Base-by-base conservation (phyloP, 345 rosid genomes). In the Acer yangbiense region DNA sequence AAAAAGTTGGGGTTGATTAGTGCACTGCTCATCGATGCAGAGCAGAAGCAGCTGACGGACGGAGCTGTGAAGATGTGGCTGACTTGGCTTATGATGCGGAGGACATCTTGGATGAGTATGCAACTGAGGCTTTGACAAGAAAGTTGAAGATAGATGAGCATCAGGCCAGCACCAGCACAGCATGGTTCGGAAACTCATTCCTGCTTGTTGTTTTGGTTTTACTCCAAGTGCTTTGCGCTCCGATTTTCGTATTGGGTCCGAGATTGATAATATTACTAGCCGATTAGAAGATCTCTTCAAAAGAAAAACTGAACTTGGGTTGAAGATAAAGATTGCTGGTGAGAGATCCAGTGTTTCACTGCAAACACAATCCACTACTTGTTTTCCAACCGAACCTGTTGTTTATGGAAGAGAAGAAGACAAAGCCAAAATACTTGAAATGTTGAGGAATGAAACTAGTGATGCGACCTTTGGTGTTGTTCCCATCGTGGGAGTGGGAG, bases 401-500 rank as follows among this genome's bases (percentile, higher is more conserved):
- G 32, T 62, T 23, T 2, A 20, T 25, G 66, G 66, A 9, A 62
- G 66, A 25, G 66, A 62, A 9, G 35, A 11, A 8, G 66, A 62
- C 6, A 62, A 20, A 23, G 35, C 10, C 5, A 21, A 62, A 62
- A 6, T 62, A 9, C 13, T 62, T 62, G 35, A 20, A 6, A 21
- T 62, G 66, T 25, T 62, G 12, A 20, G 1, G 13, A 25, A 18
- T 62, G 66, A 62, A 62, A 62, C 1, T 1, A 10, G 35, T 8
- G 35, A 62, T 25, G 13, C 3, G 0, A 18, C 10, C 1, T 9
- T 63, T 63, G 78, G 16, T 48, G 54, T 71, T 8, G 48, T 80
- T 14, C 68, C 83, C 25, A 65, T 80, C 0, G 35, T 80, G 7
- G 76, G 79, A 6, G 71, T 71, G 83, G 79, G 79, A 11, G 79